These are phyloP conservation scores for Populus hybrid DNA, from an alignment of 441 rosid species.

Conservation along the genomic window DNA sequence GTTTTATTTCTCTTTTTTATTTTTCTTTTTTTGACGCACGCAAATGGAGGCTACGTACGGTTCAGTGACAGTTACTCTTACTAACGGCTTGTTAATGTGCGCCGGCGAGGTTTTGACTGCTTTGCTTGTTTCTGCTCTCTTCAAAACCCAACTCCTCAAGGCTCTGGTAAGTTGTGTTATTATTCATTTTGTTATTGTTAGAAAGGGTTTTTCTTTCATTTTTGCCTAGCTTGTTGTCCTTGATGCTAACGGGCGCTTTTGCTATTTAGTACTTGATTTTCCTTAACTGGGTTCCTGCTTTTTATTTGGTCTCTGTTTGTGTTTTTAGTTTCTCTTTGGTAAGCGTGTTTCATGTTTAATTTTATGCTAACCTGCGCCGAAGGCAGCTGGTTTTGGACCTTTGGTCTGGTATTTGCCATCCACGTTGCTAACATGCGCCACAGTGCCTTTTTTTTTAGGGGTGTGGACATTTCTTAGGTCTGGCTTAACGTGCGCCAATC, in stretches of 20 bases:
- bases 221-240: background rate
- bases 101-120: slow-evolving; percentile 44
- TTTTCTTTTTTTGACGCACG: background rate
- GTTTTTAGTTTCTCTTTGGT: background rate
- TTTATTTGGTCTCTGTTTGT: background rate
- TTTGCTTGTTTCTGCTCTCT: slow-evolving; percentile 38
- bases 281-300: slow-evolving; percentile 1
- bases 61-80: slow-evolving; percentile 30
- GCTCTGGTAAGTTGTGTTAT: slow-evolving; percentile 32
- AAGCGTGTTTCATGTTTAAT: background rate
- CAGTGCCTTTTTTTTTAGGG: background rate
- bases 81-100: slow-evolving; percentile 41
- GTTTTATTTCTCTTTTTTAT: background rate
- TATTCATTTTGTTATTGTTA: background rate
- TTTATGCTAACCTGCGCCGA: background rate
- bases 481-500: background rate
- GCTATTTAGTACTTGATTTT: background rate
- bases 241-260: slow-evolving; percentile 4
- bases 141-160: slow-evolving; percentile 28
- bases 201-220: background rate
- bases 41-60: slow-evolving; percentile 34
- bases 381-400: background rate
- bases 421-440: background rate
- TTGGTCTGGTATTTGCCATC: background rate
- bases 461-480: background rate